These are phyloP conservation scores for Protostelium mycophagum DNA, from an alignment of 78 protist species.

Conservation along the genomic window DNA sequence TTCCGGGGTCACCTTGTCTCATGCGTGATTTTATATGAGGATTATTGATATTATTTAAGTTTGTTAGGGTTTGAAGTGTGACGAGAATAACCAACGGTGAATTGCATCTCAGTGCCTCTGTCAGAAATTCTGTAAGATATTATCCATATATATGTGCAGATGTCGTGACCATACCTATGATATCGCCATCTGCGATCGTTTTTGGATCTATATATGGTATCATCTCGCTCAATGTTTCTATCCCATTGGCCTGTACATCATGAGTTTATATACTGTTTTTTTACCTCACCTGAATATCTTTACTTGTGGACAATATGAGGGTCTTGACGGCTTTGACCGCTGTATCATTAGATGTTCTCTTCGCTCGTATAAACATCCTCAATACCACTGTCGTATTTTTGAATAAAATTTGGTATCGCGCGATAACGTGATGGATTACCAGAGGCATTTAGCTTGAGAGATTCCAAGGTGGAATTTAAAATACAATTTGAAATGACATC, in stretches of 20 bases:
- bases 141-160: no score
- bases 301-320: not conserved
- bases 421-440: not conserved
- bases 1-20: no score
- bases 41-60: not conserved
- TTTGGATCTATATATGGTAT: not conserved
- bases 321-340: not conserved
- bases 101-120: no score
- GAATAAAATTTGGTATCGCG: no score
- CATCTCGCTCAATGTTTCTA: not conserved
- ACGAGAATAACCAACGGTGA: no score
- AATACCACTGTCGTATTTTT: not conserved
- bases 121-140: not conserved
- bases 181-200: not conserved
- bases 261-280: not conserved
- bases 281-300: not conserved
- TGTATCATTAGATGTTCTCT: not conserved
- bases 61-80: no score
- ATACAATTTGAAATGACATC: not conserved
- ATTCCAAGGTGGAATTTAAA: not conserved
- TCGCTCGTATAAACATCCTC: not conserved
- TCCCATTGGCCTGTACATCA: not conserved
- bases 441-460: not conserved
- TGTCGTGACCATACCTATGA: not conserved
- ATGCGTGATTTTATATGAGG: no score